Percentiles rank a stretch among this genome's conserved stretches.
Conservation (phyloP, 108 stramenopile species). For the Cyclotella choctawhatcheeana region DNA sequence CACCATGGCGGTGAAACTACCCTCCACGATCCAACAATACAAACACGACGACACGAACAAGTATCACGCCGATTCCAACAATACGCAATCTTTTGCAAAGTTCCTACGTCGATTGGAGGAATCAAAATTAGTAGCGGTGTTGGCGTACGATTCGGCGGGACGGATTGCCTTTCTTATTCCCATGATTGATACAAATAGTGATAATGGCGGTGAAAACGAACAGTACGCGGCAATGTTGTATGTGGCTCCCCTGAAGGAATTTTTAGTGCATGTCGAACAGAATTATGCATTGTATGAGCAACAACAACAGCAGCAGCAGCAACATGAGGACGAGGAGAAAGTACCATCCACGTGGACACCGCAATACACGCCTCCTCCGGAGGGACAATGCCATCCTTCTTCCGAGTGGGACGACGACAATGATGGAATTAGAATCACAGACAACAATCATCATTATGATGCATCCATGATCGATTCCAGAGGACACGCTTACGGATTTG, state of each 20-base stretch:
- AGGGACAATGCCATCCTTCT: background rate
- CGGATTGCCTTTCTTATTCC: constrained; percentile 73
- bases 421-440: no score
- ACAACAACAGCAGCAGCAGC: constrained; percentile 4
- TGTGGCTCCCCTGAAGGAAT: constrained; percentile 41
- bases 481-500: no score
- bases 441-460: no score
- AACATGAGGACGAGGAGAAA: background rate
- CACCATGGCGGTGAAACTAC: constrained; percentile 66
- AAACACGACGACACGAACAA: constrained; percentile 31
- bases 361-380: constrained; percentile 49
- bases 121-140: constrained; percentile 56
- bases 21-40: constrained; percentile 27
- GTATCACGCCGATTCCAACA: constrained; percentile 43
- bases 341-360: constrained; percentile 46
- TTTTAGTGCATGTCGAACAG: constrained; percentile 26
- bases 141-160: constrained; percentile 65
- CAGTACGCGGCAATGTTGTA: constrained; percentile 29
- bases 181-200: background rate
- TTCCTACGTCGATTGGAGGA: constrained; percentile 54
- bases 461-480: no score
- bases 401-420: background rate
- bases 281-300: constrained; percentile 52
- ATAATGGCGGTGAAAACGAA: constrained; percentile 7
- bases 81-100: constrained; percentile 59